A percentile compares a stretch with the other conserved stretches of the same genome.
phyloP scores from a whole-genome alignment of 768 basidiomycete genomes.

The Boletus vermiculosoides region DNA sequence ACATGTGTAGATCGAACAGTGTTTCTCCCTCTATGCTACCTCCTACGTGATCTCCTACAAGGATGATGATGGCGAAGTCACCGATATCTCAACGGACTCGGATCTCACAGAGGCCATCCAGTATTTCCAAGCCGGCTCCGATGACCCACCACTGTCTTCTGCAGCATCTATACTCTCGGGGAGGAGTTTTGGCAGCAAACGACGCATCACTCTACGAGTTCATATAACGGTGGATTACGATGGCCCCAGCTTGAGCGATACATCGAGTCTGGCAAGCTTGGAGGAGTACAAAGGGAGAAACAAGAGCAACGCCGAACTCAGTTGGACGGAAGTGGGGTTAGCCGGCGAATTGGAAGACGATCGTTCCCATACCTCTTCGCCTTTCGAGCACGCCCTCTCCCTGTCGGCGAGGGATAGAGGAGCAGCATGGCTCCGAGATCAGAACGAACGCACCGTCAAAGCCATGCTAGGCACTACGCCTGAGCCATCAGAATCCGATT shows the following conservation, averaged over 20 bases:
- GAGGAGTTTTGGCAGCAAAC: slow-evolving; percentile 60
- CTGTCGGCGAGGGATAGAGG: slow-evolving; percentile 62
- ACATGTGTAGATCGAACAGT: slow-evolving; percentile 70
- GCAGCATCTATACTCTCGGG: slow-evolving; percentile 71
- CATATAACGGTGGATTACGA: slow-evolving; percentile 85
- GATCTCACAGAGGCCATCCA: slow-evolving; percentile 86
- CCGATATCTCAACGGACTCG: slow-evolving; percentile 61
- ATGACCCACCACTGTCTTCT: slow-evolving; percentile 70
- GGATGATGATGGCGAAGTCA: slow-evolving; percentile 84
- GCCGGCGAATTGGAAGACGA: slow-evolving; percentile 57
- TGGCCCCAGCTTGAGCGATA: slow-evolving; percentile 87
- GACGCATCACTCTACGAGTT: slow-evolving; percentile 76
- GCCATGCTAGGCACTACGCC: slow-evolving; percentile 57
- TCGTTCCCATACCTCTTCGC: slow-evolving; percentile 40
- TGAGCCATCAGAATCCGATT: slow-evolving; percentile 58
- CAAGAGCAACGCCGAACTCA: slow-evolving; percentile 47
- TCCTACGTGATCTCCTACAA: slow-evolving; percentile 77
- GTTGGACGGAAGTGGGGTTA: slow-evolving; percentile 46
- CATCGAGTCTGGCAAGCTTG: slow-evolving; percentile 74
- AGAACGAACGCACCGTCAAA: slow-evolving; percentile 64
- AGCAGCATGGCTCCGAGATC: slow-evolving; percentile 80
- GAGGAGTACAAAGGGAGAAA: slow-evolving; percentile 68
- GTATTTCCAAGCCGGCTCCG: slow-evolving; percentile 76
- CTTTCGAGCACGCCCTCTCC: slow-evolving; percentile 40
- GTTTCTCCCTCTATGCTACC: slow-evolving; percentile 70